Conservation (phyloP, 257 asterid genomes). For the Cinchona pubescens region DNA sequence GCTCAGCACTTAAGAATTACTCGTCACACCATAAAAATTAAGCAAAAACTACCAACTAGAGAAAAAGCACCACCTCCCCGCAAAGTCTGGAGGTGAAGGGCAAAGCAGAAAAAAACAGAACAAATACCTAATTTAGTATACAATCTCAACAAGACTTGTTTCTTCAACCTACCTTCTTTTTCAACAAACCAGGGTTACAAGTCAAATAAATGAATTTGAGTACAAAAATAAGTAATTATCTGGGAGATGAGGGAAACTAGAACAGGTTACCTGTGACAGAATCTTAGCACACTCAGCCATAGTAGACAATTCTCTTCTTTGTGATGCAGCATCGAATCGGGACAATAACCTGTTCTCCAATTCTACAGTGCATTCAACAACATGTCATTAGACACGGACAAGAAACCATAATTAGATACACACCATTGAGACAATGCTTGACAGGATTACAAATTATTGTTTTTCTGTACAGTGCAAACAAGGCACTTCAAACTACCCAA, state of each 20-base stretch:
- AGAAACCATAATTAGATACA: constrained; percentile 7
- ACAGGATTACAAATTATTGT: background rate
- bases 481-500: background rate
- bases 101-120: background rate
- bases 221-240: background rate
- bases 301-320: constrained; percentile 79
- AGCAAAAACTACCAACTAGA: too few relatives aligned
- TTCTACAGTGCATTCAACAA: constrained; percentile 48
- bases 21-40: too few relatives aligned
- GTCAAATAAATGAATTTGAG: background rate
- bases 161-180: background rate
- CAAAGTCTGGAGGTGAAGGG: background rate
- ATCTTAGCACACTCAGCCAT: constrained; percentile 99
- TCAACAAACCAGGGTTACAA: background rate
- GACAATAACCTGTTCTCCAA: constrained; percentile 93
- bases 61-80: background rate
- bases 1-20: too few relatives aligned
- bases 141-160: background rate
- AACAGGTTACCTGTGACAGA: constrained; percentile 67
- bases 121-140: background rate
- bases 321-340: constrained; percentile 91
- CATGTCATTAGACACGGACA: constrained; percentile 6
- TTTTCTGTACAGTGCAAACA: background rate
- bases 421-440: background rate
- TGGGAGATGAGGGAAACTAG: background rate